Conservation (phyloP, 768 basidiomycete genomes). For the Tulasnella sp. region DNA sequence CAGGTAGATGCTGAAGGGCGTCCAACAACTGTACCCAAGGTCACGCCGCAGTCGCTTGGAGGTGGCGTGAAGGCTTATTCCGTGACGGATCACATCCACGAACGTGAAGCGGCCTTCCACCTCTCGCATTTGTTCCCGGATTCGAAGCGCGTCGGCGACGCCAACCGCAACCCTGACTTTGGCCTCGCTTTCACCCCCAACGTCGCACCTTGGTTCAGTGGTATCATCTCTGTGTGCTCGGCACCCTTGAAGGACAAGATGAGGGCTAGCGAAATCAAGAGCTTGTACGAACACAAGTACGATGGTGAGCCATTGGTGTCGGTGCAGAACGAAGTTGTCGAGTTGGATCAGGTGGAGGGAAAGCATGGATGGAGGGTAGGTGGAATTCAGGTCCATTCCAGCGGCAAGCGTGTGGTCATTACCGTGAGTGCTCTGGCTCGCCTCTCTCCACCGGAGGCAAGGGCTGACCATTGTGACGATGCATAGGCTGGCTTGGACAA, state of each 20-base stretch:
- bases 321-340: conserved; percentile 64
- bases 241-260: conserved; percentile 66
- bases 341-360: conserved; percentile 67
- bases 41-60: conserved; percentile 66
- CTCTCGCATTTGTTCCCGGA: conserved; percentile 57
- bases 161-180: conserved; percentile 32
- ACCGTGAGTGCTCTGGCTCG: conserved; percentile 54
- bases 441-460: neutral
- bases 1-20: conserved; percentile 60
- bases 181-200: conserved; percentile 81
- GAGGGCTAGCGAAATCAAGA: conserved; percentile 65
- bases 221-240: conserved; percentile 83
- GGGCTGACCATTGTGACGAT: neutral
- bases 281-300: conserved; percentile 76
- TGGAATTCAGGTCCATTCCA: conserved; percentile 88
- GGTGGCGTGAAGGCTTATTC: conserved; percentile 81
- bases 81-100: conserved; percentile 97
- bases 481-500: conserved; percentile 88
- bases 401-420: conserved; percentile 87
- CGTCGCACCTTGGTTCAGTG: conserved; percentile 94
- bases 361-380: conserved; percentile 89
- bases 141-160: conserved; percentile 26
- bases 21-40: conserved; percentile 74
- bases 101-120: conserved; percentile 87
- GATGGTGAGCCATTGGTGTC: conserved; percentile 65